Base-by-base conservation (phyloP, 768 basidiomycete species). In the Suillus occidentalis region DNA sequence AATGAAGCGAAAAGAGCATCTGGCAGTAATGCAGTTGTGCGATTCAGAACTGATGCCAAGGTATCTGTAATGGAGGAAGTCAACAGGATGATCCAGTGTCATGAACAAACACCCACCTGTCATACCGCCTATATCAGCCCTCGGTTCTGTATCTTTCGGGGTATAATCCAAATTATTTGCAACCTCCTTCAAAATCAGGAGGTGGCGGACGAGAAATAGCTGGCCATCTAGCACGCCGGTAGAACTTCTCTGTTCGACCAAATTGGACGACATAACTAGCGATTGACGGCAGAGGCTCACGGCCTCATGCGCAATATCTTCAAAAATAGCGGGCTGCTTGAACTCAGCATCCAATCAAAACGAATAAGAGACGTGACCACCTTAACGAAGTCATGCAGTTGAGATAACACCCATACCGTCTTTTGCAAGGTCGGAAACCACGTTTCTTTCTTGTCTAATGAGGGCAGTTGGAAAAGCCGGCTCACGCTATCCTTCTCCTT, bases 261-360 rank as follows among this genome's bases (percentile, higher is more conserved):
- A 78, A n/a, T 89, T 84, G 0, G 91, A 84, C 0, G 92, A 94
- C 6, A 84, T 75, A 42, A 91, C 81, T 4, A 99, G 84, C 0
- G 96, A 97, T 65, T 89, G 84, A 42, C 89, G 86, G 74, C 95
- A 97, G 5, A 94, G 80, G 14, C 84, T 82, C 39, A 97, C 83
- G 0, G 96, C 94, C 78, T 98, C 96, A 77, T 95, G 93, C 0
- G 97, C 95, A 47, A 99, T 92, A 74, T 99, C 97, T 70, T 95
- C 92, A 65, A 97, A 99, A 64, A 98, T 96, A 1, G 88, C 90
- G n/a, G 92, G 89, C 95, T 99, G 65, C 7, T 40, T 12, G 47
- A 9, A n/a, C 61, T 60, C 63, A 64, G 42, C 61, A 43, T 52
- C 20, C 39, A 47, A 45, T 45, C 40, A 45, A 55, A 9, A 43